Percentiles rank a stretch among this genome's conserved stretches.
These are phyloP conservation scores for Pseudocercospora macadamiae DNA, from an alignment of 2,329 filamentous ascomycete species.

Conservation along the genomic window DNA sequence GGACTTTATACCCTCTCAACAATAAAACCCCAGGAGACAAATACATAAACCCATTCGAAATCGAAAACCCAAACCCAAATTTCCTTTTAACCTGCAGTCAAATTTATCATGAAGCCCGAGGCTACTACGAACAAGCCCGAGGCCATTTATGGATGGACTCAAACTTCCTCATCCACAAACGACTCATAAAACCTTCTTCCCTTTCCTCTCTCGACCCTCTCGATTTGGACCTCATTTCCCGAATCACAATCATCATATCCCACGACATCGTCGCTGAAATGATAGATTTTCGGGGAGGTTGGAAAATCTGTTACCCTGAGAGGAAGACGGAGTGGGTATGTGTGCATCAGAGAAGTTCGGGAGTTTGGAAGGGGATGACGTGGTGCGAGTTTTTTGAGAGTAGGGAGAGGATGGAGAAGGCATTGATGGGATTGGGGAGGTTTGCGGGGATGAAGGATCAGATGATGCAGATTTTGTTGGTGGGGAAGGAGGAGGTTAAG, in stretches of 20 bases:
- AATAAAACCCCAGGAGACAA: neutral
- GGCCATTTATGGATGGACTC: conserved; percentile 1
- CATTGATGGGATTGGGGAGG: neutral
- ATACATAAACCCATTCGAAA: conserved; percentile 1
- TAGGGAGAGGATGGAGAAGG: neutral
- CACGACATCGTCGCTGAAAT: neutral
- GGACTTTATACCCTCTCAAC: neutral
- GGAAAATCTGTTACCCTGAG: neutral
- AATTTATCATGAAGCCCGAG: conserved; percentile 2
- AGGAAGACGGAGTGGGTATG: neutral
- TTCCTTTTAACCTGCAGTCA: conserved; percentile 4
- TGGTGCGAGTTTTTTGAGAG: neutral
- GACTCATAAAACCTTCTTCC: neutral
- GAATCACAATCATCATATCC: neutral
- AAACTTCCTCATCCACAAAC: neutral
- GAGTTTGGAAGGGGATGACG: neutral
- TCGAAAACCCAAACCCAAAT: neutral
- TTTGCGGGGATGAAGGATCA: neutral
- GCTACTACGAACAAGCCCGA: conserved; percentile 1
- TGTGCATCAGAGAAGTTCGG: neutral
- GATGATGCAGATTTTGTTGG: conserved; percentile 5
- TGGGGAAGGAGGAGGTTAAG: conserved; percentile 2
- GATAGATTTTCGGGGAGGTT: neutral
- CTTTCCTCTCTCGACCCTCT: neutral
- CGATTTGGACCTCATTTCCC: neutral